Conservation (phyloP, 1,139 yeast species). For the Hemisphaericaspora lyxosophila region DNA sequence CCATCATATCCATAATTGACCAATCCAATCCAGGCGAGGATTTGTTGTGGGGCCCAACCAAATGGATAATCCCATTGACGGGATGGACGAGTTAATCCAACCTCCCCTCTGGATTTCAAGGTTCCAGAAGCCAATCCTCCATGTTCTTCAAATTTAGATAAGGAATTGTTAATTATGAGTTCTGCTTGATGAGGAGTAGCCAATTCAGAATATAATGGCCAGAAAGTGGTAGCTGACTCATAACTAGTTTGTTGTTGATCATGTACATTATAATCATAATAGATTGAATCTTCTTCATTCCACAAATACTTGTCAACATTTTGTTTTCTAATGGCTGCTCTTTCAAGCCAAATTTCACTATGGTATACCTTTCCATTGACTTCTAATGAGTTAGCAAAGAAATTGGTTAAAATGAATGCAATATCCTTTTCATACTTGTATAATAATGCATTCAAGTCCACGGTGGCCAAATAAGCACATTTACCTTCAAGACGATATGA, state of each 20-base stretch:
- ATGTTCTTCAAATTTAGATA: conserved; percentile 74
- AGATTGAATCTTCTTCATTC: conserved; percentile 79
- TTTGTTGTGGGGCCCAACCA: conserved; percentile 99
- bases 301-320: conserved; percentile 73
- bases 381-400: conserved; percentile 50
- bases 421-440: conserved; percentile 92
- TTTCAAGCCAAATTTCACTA: conserved; percentile 57
- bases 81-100: conserved; percentile 70
- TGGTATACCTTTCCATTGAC: conserved; percentile 26
- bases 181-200: conserved; percentile 78
- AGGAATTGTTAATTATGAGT: conserved; percentile 54
- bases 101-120: conserved; percentile 68
- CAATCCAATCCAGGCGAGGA: conserved; percentile 89
- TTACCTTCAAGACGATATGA: conserved; percentile 85
- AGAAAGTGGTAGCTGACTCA: conserved; percentile 87
- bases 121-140: conserved; percentile 95
- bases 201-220: conserved; percentile 86
- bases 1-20: conserved; percentile 67
- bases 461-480: conserved; percentile 87
- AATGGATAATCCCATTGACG: conserved; percentile 98
- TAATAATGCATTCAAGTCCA: conserved; percentile 81
- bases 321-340: conserved; percentile 55
- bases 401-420: conserved; percentile 58
- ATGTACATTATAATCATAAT: conserved; percentile 79
- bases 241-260: conserved; percentile 57